These are phyloP conservation scores for Phytophthora citrophthora DNA, from an alignment of 352 stramenopile species.

Conservation along the genomic window DNA sequence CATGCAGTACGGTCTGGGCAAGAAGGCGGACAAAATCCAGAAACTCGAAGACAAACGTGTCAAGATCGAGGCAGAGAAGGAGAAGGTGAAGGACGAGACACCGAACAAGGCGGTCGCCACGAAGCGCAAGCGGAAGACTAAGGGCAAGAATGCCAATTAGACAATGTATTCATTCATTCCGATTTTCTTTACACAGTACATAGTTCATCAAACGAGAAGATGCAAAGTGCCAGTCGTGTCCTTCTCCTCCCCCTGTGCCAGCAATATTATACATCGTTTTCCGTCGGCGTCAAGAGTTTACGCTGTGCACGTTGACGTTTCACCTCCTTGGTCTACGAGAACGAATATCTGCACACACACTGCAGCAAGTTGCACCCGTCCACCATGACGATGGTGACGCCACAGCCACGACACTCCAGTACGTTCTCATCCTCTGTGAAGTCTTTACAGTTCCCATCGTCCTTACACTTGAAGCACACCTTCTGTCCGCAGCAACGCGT, in stretches of 20 bases:
- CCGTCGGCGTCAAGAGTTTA: conserved; percentile 46
- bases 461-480: conserved; percentile 78
- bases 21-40: conserved; percentile 89
- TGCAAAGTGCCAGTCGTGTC: conserved; percentile 5
- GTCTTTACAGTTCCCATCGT: conserved; percentile 54
- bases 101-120: conserved; percentile 45
- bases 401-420: conserved; percentile 60
- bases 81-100: conserved; percentile 36
- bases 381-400: conserved; percentile 68
- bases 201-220: too few relatives aligned
- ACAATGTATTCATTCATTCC: conserved; percentile 53
- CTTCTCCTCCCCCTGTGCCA: conserved; percentile 35
- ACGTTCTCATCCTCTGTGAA: conserved; percentile 60
- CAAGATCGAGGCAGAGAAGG: conserved; percentile 73
- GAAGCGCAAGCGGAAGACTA: conserved; percentile 46
- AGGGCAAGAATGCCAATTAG: conserved; percentile 44
- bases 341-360: conserved; percentile 61
- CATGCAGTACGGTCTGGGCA: conserved; percentile 92
- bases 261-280: conserved; percentile 28
- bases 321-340: conserved; percentile 58
- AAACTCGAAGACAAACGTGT: conserved; percentile 81
- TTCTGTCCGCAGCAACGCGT: conserved; percentile 50
- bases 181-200: too few relatives aligned
- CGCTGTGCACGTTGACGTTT: conserved; percentile 55
- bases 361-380: conserved; percentile 60